Percentiles rank a stretch among this genome's conserved stretches.
phyloP scores from a whole-genome alignment of 352 stramenopile genomes.

The Globisporangium spiculum region DNA sequence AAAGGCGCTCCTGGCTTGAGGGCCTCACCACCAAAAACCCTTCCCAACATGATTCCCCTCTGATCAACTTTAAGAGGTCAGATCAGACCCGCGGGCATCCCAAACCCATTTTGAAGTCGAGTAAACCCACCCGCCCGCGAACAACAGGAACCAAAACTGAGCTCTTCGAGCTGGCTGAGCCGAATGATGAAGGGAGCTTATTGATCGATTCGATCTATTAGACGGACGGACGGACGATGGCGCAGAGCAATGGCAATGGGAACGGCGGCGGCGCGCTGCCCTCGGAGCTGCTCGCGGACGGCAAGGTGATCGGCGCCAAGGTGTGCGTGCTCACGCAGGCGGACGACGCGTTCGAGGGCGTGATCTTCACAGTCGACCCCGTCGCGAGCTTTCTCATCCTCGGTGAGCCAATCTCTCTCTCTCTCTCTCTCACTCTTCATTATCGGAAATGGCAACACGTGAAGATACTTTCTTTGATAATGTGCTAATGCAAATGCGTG shows the following conservation, averaged over 20 bases:
- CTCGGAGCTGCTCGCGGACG: conserved; percentile 58
- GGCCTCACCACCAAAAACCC: conserved; percentile 10
- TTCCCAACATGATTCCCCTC: neutral
- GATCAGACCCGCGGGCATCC: neutral
- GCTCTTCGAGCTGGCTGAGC: neutral
- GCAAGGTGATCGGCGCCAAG: conserved; percentile 54
- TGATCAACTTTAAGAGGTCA: neutral
- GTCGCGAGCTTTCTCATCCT: conserved; percentile 80
- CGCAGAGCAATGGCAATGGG: conserved; percentile 19
- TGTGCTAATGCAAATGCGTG: neutral
- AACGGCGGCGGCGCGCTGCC: conserved; percentile 28
- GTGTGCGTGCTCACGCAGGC: conserved; percentile 55
- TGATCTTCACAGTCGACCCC: conserved; percentile 78
- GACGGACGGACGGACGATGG: conserved; percentile 9
- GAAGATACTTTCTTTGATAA: conserved; percentile 5
- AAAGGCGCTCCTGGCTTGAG: conserved; percentile 20
- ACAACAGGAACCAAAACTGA: neutral
- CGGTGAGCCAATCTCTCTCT: conserved; percentile 25
- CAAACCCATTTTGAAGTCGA: neutral
- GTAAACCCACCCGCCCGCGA: neutral
- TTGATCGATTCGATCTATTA: conserved; percentile 1
- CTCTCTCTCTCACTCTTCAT: neutral
- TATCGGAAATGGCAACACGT: neutral
- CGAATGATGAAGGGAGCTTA: conserved; percentile 2
- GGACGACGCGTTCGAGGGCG: conserved; percentile 58